Evolutionary conservation across 2,329 filamentous ascomycete species (phyloP).

Genomic region (Ceratocystis albifundus): DNA sequence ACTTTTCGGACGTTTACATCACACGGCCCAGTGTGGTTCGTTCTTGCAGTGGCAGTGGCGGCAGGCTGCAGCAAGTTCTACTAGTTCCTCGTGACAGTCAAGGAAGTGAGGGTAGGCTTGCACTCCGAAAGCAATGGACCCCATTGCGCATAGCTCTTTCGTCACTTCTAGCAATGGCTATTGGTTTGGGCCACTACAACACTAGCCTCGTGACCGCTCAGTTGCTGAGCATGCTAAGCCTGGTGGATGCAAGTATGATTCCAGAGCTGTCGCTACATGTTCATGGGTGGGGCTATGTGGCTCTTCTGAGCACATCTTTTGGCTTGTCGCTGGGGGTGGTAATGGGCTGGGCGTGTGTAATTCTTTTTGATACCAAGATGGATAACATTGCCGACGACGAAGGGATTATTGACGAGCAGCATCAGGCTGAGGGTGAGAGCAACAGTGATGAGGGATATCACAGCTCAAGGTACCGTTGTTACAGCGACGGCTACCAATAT

Average conservation of each 20-base stretch:
- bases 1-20: neutral
- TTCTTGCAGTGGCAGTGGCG: neutral
- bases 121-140: neutral
- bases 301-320: conserved; percentile 9
- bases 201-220: conserved; percentile 14
- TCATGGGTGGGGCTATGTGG: conserved; percentile 6
- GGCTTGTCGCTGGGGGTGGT: neutral
- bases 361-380: neutral
- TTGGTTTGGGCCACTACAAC: conserved; percentile 12
- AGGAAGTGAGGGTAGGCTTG: neutral
- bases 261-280: conserved; percentile 7
- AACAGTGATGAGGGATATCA: neutral
- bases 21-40: neutral
- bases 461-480: neutral
- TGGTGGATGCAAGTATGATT: conserved; percentile 5
- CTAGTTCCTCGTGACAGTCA: neutral
- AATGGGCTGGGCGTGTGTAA: neutral
- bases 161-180: conserved; percentile 6
- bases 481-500: neutral
- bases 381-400: neutral
- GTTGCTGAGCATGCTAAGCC: conserved; percentile 12
- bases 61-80: neutral
- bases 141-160: conserved; percentile 6
- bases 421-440: neutral
- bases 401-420: neutral